Conservation (phyloP, 768 basidiomycete species). For the Naganishia randhawae region DNA sequence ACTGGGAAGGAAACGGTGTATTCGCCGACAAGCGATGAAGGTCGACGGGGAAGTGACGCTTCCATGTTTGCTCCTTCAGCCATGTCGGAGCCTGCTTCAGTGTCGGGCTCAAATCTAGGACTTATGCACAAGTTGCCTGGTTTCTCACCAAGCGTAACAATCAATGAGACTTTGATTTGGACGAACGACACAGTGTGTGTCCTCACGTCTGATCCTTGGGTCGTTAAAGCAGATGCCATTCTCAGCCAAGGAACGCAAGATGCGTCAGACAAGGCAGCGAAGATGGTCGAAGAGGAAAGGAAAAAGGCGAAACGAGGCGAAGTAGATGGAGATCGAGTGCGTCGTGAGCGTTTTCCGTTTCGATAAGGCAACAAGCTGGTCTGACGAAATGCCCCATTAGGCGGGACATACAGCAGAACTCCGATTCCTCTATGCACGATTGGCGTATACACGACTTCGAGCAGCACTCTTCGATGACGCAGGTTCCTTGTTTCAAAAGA, state of each 20-base stretch:
- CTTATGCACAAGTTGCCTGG: background rate
- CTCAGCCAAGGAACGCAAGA: slow-evolving; percentile 37
- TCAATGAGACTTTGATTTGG: slow-evolving; percentile 41
- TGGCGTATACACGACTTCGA: slow-evolving; percentile 72
- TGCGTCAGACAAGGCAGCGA: slow-evolving; percentile 34
- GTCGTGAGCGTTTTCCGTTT: background rate
- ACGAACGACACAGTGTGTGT: slow-evolving; percentile 40
- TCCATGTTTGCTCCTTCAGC: slow-evolving; percentile 37
- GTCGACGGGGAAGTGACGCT: slow-evolving; percentile 45
- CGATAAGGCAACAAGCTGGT: background rate
- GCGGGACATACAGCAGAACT: slow-evolving; percentile 56
- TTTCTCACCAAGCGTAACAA: slow-evolving; percentile 34
- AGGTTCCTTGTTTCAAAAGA: slow-evolving; percentile 69
- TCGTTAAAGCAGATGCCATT: slow-evolving; percentile 35
- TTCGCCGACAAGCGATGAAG: slow-evolving; percentile 31
- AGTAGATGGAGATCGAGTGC: slow-evolving; percentile 46
- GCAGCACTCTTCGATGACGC: slow-evolving; percentile 83
- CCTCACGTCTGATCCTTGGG: slow-evolving; percentile 36
- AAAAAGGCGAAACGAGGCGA: slow-evolving; percentile 45
- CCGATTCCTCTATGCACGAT: slow-evolving; percentile 71
- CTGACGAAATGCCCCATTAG: slow-evolving; percentile 21
- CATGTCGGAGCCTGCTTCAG: slow-evolving; percentile 26
- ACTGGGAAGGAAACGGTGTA: background rate
- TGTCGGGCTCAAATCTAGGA: background rate
- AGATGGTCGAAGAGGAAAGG: slow-evolving; percentile 45